Percentiles rank a stretch among this genome's conserved stretches.
Evolutionary conservation across 352 stramenopile genomes (phyloP).

Genomic region (Phytophthora boehmeriae): DNA sequence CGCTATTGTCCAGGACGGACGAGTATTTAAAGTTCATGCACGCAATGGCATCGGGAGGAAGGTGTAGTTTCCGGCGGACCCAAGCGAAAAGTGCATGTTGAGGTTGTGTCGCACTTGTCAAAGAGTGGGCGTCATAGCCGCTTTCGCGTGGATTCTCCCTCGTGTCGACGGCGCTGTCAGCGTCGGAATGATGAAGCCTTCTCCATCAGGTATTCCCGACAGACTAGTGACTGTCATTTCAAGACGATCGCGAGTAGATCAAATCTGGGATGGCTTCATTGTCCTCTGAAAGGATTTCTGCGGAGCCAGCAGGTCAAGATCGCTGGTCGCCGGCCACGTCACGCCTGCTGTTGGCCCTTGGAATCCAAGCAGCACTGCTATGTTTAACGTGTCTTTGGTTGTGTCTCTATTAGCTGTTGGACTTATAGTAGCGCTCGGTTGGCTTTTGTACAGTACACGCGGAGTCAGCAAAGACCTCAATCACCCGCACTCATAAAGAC

Average conservation of each 20-base stretch:
- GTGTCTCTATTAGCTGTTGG: constrained; percentile 18
- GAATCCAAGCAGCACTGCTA: constrained; percentile 14
- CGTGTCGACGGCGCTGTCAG: no score
- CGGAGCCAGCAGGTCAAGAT: constrained; percentile 1
- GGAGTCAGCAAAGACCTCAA: neutral
- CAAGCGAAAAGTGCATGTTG: constrained; percentile 4
- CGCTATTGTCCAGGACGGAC: neutral
- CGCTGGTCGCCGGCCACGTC: constrained; percentile 10
- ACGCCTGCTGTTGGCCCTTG: neutral
- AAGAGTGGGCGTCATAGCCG: neutral
- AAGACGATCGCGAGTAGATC: neutral
- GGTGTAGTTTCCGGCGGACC: no score
- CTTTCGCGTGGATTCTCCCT: neutral
- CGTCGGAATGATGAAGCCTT: neutral
- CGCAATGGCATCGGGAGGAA: no score
- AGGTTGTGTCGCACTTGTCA: neutral
- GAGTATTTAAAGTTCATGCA: neutral
- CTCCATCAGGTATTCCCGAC: no score
- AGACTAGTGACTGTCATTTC: neutral
- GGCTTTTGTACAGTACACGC: neutral
- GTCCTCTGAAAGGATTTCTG: neutral
- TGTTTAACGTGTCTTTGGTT: neutral
- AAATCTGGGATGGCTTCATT: constrained; percentile 19
- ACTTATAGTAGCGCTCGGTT: constrained; percentile 6
- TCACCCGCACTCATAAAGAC: neutral